phyloP scores from a whole-genome alignment of 768 basidiomycete genomes.

The Suillus subluteus region DNA sequence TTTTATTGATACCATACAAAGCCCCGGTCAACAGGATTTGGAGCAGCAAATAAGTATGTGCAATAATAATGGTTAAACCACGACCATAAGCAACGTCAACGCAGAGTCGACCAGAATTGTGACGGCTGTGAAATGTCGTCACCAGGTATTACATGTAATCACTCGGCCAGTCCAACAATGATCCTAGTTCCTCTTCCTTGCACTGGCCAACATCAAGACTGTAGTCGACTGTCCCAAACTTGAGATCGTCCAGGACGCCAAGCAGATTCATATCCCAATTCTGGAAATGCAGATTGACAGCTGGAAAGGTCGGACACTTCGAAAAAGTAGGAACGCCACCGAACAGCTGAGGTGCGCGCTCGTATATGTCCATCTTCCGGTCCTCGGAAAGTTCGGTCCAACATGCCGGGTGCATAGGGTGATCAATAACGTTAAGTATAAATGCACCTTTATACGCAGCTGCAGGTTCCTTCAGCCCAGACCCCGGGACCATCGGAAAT shows the following conservation, averaged over 20 bases:
- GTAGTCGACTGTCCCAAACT: neutral
- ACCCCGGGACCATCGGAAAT: neutral
- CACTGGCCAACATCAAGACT: neutral
- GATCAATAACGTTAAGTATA: slow-evolving; percentile 15
- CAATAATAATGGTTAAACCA: neutral
- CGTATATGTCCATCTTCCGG: slow-evolving; percentile 10
- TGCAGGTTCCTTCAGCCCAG: neutral
- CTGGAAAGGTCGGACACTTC: slow-evolving; percentile 14
- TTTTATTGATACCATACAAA: slow-evolving; percentile 17
- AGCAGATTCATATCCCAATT: slow-evolving; percentile 26
- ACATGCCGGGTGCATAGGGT: neutral
- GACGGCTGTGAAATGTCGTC: neutral
- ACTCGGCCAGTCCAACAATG: too few relatives aligned
- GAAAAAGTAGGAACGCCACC: neutral
- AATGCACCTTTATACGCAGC: slow-evolving; percentile 32
- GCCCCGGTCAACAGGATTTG: slow-evolving; percentile 12
- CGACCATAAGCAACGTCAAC: neutral
- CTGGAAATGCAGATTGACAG: slow-evolving; percentile 21
- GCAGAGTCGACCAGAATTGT: too few relatives aligned
- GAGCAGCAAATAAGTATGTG: neutral
- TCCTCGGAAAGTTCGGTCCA: slow-evolving; percentile 20
- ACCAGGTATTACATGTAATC: neutral
- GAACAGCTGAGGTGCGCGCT: slow-evolving; percentile 12
- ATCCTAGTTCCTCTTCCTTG: neutral
- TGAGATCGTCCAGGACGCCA: slow-evolving; percentile 17